Base-by-base conservation (phyloP, 768 basidiomycete species). In the Boletus barrowsii region DNA sequence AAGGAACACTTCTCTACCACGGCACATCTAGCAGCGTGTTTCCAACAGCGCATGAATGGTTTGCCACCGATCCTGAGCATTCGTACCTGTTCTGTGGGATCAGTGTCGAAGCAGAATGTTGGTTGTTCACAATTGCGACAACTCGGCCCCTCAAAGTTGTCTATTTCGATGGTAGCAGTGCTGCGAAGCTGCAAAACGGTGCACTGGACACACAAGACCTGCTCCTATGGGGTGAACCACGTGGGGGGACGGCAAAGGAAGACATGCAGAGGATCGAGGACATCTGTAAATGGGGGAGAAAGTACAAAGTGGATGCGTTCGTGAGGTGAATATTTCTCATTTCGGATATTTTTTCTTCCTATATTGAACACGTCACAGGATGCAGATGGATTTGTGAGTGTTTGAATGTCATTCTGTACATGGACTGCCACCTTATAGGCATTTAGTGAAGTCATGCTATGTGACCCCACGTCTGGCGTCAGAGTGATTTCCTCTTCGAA, bases 331-430 rank as follows among this genome's bases (percentile, higher is more conserved):
- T 37, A 32, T 13, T 15, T 5, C 35, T 43, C 62, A 68, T 18
- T 71, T 74, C 55, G 55, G 67, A 18, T 22, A 1, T 20, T n/a
- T 8, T 15, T 8, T 14, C 3, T 15, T 36, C 29, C 8, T 36
- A 36, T 36, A 17, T 36, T 41, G 26, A 46, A 75, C 70, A 54
- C 3, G 22, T 29, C 24, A 15, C 30, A 78, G 29, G 29, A 29
- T 79, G 78, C 74, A 79, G 71, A 29, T 29, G 29, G 72, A 77
- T 54, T 79, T 82, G 78, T 79, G 57, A 60, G 77, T 65, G 22
- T 29, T 26, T 18, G n/a, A 24, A 30, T 37, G 11, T 18, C 14
- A 10, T 42, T 14, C 29, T 20, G 10, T 29, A 9, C 18, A 14
- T 29, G 8, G 20, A 36, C n/a, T 10, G 0, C 35, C n/a, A 24